These are phyloP conservation scores for Daldinia grandis DNA, from an alignment of 495 filamentous ascomycete species.

Conservation along the genomic window DNA sequence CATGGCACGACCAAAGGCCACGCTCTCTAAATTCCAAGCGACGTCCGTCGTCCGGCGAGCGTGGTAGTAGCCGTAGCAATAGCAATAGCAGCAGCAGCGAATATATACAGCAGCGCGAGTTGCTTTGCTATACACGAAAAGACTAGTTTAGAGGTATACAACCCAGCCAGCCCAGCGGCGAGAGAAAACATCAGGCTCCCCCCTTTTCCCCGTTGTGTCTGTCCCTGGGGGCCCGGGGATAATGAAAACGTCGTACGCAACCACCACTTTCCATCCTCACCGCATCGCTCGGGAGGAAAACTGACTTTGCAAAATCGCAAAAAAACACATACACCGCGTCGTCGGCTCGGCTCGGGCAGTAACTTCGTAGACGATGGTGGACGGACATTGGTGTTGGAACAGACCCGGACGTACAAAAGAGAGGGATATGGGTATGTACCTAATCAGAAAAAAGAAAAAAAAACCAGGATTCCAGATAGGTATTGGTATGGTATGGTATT, in stretches of 20 bases:
- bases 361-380: constrained; percentile 6
- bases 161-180: background rate
- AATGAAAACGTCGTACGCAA: background rate
- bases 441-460: background rate
- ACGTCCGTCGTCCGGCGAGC: background rate
- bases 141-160: constrained; percentile 21
- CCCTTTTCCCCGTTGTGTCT: background rate
- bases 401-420: background rate
- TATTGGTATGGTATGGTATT: constrained; percentile 1
- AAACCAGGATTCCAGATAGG: background rate
- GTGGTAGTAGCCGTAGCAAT: too few species aligned
- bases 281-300: background rate
- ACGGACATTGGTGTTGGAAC: constrained; percentile 1
- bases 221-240: background rate
- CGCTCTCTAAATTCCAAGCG: background rate
- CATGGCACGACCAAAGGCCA: background rate
- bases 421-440: constrained; percentile 2
- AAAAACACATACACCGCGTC: background rate
- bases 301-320: background rate
- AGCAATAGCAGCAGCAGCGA: background rate
- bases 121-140: constrained; percentile 33
- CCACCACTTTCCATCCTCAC: background rate
- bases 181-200: constrained; percentile 1
- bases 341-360: constrained; percentile 5
- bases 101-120: constrained; percentile 30